Percentiles rank a stretch among this genome's conserved stretches.
These are phyloP conservation scores for Rhododendron ovatum DNA, from an alignment of 148 eudicot species.

Conservation along the genomic window DNA sequence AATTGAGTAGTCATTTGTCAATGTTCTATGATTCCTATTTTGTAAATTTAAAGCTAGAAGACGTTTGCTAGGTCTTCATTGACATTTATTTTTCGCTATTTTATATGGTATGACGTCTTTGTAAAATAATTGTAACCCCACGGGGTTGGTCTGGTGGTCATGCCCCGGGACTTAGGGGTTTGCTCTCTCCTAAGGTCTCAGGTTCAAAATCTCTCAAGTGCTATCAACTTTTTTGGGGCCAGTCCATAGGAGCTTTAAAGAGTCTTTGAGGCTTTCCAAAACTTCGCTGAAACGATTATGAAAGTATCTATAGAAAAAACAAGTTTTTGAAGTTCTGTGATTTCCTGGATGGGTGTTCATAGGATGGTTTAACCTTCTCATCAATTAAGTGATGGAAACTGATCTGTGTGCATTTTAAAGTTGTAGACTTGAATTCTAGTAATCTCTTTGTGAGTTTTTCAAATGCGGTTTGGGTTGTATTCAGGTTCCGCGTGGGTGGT, in stretches of 20 bases:
- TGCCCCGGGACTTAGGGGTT: background rate
- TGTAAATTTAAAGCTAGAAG: background rate
- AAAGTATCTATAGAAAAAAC: background rate
- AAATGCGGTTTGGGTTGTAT: background rate
- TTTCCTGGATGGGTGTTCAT: background rate
- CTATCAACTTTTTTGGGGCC: background rate
- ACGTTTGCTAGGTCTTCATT: background rate
- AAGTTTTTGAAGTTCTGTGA: background rate
- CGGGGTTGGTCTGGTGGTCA: background rate
- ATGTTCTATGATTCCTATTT: background rate
- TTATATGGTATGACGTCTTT: background rate
- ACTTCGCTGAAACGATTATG: background rate
- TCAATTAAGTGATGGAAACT: background rate
- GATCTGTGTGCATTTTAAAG: background rate
- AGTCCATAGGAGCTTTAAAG: background rate
- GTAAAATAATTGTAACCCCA: background rate
- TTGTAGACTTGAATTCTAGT: background rate
- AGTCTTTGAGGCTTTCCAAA: background rate
- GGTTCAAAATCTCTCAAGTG: background rate
- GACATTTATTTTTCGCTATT: background rate
- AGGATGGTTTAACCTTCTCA: background rate
- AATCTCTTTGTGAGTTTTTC: background rate
- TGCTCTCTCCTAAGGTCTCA: background rate
- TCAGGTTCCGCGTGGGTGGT: slow-evolving; percentile 98
- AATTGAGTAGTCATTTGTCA: background rate